Conservation (phyloP, 2,329 filamentous ascomycete genomes). For the Colletotrichum limetticola region DNA sequence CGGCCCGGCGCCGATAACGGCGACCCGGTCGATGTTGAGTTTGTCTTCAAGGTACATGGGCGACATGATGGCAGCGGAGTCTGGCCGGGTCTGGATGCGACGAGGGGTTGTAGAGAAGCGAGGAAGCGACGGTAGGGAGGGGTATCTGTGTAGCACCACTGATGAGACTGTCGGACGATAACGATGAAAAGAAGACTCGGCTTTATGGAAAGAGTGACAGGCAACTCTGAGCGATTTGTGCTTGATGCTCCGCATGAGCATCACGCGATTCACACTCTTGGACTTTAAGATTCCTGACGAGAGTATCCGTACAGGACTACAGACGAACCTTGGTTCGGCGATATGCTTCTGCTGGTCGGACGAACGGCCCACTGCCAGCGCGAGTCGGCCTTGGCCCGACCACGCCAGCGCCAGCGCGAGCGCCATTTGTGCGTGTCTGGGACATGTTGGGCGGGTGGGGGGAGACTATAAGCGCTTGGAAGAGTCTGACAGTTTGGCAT, state of each 20-base stretch:
- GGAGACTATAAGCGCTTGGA: background rate
- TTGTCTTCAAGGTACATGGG: constrained; percentile 32
- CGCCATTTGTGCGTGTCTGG: background rate
- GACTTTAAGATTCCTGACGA: background rate
- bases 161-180: background rate
- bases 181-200: background rate
- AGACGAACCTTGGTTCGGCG: background rate
- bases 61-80: constrained; percentile 33
- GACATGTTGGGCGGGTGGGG: background rate
- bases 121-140: background rate
- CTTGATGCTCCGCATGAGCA: background rate
- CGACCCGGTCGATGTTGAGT: constrained; percentile 60
- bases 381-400: constrained; percentile 32
- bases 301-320: background rate
- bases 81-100: background rate
- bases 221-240: background rate
- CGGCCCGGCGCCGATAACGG: constrained; percentile 79
- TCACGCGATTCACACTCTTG: constrained; percentile 18
- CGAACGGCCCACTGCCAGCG: background rate
- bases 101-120: background rate
- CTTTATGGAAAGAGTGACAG: constrained; percentile 5
- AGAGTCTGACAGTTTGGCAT: constrained; percentile 1
- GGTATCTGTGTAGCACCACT: background rate
- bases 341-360: constrained; percentile 7
- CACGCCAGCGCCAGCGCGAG: constrained; percentile 16